Evolutionary conservation across 2,329 filamentous ascomycete genomes (phyloP).

Genomic region (Colletotrichum paranaense): DNA sequence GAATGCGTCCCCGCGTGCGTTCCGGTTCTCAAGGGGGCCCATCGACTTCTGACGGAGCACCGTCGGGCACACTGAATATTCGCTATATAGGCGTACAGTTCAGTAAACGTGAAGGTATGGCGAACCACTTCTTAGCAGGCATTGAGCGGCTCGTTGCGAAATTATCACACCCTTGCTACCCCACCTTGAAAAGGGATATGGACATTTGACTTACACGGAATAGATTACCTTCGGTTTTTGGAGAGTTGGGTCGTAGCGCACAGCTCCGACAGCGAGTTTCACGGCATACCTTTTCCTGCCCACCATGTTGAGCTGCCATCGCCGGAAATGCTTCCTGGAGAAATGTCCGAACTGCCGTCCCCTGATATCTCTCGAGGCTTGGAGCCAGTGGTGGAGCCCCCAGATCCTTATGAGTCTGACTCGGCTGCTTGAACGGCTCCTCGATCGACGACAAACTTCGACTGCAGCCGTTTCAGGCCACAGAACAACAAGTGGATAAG

Average conservation of each 20-base stretch:
- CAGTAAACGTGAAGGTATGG: constrained; percentile 57
- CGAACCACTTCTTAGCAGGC: background rate
- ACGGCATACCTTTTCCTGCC: constrained; percentile 56
- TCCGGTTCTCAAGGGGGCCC: constrained; percentile 42
- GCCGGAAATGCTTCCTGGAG: constrained; percentile 53
- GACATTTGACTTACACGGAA: background rate
- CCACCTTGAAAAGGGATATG: background rate
- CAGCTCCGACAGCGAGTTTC: constrained; percentile 57
- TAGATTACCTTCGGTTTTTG: constrained; percentile 60
- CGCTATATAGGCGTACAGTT: constrained; percentile 63
- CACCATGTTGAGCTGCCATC: constrained; percentile 60
- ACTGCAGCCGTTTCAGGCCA: background rate
- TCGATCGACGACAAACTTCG: constrained; percentile 8
- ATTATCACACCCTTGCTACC: background rate
- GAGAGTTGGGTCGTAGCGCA: constrained; percentile 59
- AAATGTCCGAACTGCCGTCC: constrained; percentile 36
- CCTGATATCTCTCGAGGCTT: constrained; percentile 38
- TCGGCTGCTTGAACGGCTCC: constrained; percentile 28
- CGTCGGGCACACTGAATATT: constrained; percentile 50
- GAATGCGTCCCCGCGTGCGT: constrained; percentile 53
- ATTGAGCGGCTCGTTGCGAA: background rate
- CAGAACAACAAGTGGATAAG: background rate
- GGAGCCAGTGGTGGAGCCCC: constrained; percentile 45
- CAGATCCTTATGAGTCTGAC: constrained; percentile 36
- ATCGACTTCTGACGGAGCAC: constrained; percentile 38